Evolutionary conservation across 2,329 filamentous ascomycete genomes (phyloP).

Genomic region (Neoarthrinium moseri): DNA sequence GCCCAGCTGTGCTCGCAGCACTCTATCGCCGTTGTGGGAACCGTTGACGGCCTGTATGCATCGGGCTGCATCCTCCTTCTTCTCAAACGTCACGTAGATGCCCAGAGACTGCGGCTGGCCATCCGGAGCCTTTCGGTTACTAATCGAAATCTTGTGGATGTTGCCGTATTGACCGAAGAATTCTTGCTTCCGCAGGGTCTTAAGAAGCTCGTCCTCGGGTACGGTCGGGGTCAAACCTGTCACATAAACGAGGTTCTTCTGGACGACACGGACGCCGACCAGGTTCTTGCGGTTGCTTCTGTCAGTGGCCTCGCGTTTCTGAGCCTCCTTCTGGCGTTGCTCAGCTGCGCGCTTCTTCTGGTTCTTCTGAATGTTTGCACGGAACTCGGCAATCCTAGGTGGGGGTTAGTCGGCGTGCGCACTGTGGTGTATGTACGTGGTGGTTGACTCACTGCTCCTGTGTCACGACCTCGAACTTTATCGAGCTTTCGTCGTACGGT

Average conservation of each 20-base stretch:
- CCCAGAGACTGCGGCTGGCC: constrained; percentile 84
- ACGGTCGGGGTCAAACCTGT: constrained; percentile 90
- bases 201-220: constrained; percentile 86
- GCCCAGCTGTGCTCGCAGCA: constrained; percentile 75
- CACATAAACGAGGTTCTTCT: constrained; percentile 98
- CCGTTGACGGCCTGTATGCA: constrained; percentile 94
- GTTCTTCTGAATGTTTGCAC: constrained; percentile 79
- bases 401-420: constrained; percentile 5
- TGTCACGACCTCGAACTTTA: constrained; percentile 94
- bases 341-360: constrained; percentile 87
- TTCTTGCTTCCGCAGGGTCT: constrained; percentile 83
- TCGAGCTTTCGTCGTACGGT: constrained; percentile 94
- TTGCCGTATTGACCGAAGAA: constrained; percentile 99
- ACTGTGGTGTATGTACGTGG: neutral
- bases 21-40: constrained; percentile 83
- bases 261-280: constrained; percentile 90
- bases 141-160: constrained; percentile 98
- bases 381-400: constrained; percentile 68
- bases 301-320: constrained; percentile 87
- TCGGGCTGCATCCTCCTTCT: constrained; percentile 81
- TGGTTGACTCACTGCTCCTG: constrained; percentile 70
- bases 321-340: constrained; percentile 87
- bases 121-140: constrained; percentile 80
- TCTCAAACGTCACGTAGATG: constrained; percentile 97
- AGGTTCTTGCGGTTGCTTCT: constrained; percentile 94